phyloP scores from a whole-genome alignment of 768 basidiomycete species.

The Pleurotus tuber-regium region DNA sequence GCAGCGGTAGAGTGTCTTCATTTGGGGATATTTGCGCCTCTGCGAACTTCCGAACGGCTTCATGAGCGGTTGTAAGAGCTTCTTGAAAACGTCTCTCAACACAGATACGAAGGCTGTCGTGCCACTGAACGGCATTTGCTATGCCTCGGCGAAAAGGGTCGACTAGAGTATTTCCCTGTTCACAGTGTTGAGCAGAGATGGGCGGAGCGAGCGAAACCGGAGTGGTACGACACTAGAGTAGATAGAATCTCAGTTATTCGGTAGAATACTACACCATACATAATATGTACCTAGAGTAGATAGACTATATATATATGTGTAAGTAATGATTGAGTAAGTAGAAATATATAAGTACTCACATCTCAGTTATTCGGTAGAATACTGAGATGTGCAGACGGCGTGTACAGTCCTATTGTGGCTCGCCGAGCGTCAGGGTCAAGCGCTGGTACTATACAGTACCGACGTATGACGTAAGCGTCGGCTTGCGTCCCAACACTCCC shows the following conservation, averaged over 20 bases:
- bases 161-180: neutral
- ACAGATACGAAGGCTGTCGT: slow-evolving; percentile 10
- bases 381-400: neutral
- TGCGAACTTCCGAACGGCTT: neutral
- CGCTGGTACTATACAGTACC: neutral
- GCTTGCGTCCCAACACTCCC: neutral
- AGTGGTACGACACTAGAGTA: too few relatives aligned
- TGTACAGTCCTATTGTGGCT: too few relatives aligned
- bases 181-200: too few relatives aligned
- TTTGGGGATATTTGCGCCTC: neutral
- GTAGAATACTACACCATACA: too few relatives aligned
- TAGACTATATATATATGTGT: neutral
- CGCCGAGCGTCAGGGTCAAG: neutral
- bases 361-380: neutral
- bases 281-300: too few relatives aligned
- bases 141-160: neutral
- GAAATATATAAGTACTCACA: neutral
- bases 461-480: too few relatives aligned
- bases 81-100: slow-evolving; percentile 13
- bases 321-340: neutral
- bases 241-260: too few relatives aligned
- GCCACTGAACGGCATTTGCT: slow-evolving; percentile 16
- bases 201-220: too few relatives aligned
- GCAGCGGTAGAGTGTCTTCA: slow-evolving; percentile 2
- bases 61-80: neutral